Conservation (phyloP, 441 rosid species). For the Geranium incanum region DNA sequence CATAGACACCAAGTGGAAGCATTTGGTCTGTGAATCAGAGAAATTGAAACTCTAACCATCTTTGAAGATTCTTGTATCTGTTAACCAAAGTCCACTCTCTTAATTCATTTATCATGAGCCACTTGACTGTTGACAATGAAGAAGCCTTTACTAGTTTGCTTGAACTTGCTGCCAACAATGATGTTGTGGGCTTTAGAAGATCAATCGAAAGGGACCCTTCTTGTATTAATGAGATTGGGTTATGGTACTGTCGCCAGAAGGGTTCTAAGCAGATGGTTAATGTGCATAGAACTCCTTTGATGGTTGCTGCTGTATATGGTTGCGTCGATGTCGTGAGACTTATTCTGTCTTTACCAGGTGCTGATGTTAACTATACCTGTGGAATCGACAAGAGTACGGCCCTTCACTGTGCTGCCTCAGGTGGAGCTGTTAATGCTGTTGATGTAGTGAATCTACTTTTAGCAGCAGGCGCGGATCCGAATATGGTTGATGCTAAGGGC, state of each 20-base stretch:
- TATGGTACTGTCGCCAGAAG: constrained; percentile 63
- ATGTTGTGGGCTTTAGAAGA: constrained; percentile 41
- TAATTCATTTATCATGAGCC: constrained; percentile 41
- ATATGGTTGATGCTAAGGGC: constrained; percentile 42
- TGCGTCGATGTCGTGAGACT: constrained; percentile 53
- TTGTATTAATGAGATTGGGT: constrained; percentile 49
- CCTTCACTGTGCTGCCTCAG: constrained; percentile 68
- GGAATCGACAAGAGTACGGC: constrained; percentile 56
- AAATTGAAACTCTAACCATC: constrained; percentile 15
- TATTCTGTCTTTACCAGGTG: constrained; percentile 47
- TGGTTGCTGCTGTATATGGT: constrained; percentile 70
- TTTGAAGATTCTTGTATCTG: neutral
- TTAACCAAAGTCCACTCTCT: constrained; percentile 19
- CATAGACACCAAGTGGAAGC: constrained; percentile 33
- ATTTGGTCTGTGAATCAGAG: constrained; percentile 43
- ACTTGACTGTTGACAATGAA: constrained; percentile 52
- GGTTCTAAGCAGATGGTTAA: constrained; percentile 61
- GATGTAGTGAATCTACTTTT: constrained; percentile 56
- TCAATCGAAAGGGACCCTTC: constrained; percentile 46
- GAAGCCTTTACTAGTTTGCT: constrained; percentile 58
- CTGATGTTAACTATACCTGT: constrained; percentile 48
- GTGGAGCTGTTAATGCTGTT: constrained; percentile 54
- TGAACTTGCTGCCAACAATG: constrained; percentile 67
- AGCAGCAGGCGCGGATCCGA: constrained; percentile 56
- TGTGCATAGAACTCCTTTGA: constrained; percentile 55